A percentile compares a stretch with the other conserved stretches of the same genome.
Conservation (phyloP, 805 yeast genomes). For the Kodamaea neixiangensis region DNA sequence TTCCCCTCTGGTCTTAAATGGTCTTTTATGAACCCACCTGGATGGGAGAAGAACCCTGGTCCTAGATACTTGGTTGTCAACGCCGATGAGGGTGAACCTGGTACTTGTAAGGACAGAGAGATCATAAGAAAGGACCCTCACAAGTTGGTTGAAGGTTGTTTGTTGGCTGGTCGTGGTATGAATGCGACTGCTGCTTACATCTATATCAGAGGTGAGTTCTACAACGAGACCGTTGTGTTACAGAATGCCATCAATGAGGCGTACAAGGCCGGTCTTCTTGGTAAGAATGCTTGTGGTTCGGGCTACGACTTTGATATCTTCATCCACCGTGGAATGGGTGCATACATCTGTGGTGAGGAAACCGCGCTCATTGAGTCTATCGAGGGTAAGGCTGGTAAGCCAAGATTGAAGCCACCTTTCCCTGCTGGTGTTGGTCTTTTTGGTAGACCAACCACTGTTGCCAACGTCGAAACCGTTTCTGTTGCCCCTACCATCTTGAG, state of each 20-base stretch:
- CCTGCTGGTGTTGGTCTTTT: slow-evolving; percentile 92
- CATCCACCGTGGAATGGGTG: slow-evolving; percentile 92
- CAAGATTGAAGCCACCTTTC: slow-evolving; percentile 92
- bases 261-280: slow-evolving; percentile 74
- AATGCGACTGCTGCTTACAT: slow-evolving; percentile 92
- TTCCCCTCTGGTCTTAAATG: slow-evolving; percentile 90
- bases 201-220: slow-evolving; percentile 88
- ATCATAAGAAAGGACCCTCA: slow-evolving; percentile 91
- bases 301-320: slow-evolving; percentile 83
- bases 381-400: slow-evolving; percentile 93
- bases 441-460: slow-evolving; percentile 89
- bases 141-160: slow-evolving; percentile 88
- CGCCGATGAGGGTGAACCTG: slow-evolving; percentile 96
- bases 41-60: slow-evolving; percentile 90
- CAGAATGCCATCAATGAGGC: slow-evolving; percentile 89
- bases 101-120: slow-evolving; percentile 91
- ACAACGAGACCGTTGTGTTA: slow-evolving; percentile 71
- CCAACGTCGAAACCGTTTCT: slow-evolving; percentile 88
- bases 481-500: slow-evolving; percentile 89
- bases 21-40: slow-evolving; percentile 95
- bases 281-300: slow-evolving; percentile 84
- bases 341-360: slow-evolving; percentile 91
- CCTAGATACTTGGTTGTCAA: slow-evolving; percentile 87
- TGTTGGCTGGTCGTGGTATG: slow-evolving; percentile 88
- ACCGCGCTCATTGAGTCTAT: slow-evolving; percentile 85